Percentiles rank a stretch among this genome's conserved stretches.
Conservation (phyloP, 345 rosid genomes). For the Aurinia saxatilis region DNA sequence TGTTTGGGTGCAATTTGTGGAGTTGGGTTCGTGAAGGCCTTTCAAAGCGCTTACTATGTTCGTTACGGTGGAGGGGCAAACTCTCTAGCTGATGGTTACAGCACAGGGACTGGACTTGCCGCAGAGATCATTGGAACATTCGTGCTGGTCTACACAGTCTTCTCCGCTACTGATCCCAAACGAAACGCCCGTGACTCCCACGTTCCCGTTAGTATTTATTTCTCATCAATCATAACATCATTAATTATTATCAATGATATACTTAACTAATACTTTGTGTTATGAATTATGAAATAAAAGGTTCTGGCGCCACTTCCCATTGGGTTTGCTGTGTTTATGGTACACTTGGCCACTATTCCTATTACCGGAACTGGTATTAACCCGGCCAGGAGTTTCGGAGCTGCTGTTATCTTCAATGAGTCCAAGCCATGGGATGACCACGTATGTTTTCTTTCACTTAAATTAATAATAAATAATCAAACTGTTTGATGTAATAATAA, state of each 20-base stretch:
- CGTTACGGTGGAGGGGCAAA: slow-evolving; percentile 64
- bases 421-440: slow-evolving; percentile 92
- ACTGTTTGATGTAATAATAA: neutral
- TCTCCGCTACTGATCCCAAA: slow-evolving; percentile 67
- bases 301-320: slow-evolving; percentile 95
- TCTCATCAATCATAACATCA: neutral
- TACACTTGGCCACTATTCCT: slow-evolving; percentile 88
- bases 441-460: slow-evolving; percentile 26
- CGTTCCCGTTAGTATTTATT: slow-evolving; percentile 41
- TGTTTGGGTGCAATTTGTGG: slow-evolving; percentile 64
- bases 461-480: neutral
- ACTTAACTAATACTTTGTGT: neutral
- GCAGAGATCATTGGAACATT: slow-evolving; percentile 68
- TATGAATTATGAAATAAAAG: slow-evolving; percentile 25
- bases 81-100: slow-evolving; percentile 38
- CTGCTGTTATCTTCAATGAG: slow-evolving; percentile 71
- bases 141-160: slow-evolving; percentile 57
- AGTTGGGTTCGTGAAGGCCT: slow-evolving; percentile 52
- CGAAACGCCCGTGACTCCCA: slow-evolving; percentile 57
- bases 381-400: slow-evolving; percentile 96
- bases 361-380: slow-evolving; percentile 91
- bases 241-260: neutral
- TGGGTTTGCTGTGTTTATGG: slow-evolving; percentile 96
- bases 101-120: slow-evolving; percentile 54
- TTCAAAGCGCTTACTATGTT: slow-evolving; percentile 43